Evolutionary conservation across 371 early-diverging fungal species (phyloP), one percentile per base, ranked within the genome.

Genomic region (Sporodiniella umbellata): DNA sequence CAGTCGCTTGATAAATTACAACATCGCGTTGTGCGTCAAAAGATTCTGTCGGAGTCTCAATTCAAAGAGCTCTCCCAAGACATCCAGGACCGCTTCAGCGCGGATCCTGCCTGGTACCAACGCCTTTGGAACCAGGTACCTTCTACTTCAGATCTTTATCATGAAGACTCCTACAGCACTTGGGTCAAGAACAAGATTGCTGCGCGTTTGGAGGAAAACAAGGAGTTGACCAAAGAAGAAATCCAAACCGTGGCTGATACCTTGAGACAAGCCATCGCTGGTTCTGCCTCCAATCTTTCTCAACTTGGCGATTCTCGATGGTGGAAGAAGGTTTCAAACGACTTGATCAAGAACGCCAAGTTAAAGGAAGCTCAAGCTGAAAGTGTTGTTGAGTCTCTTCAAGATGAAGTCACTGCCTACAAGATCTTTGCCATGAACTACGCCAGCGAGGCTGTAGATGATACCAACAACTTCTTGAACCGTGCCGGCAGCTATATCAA

Each of bases 401-500:
- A 53, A 12, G 50, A 51, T 19, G 70, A 75, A 19, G 56, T 72
- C 22, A 64, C 56, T 48, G 68, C 69, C 14, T 75, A 72, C 59
- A 75, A 72, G 66, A 58, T 72, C 33, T 75, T 72, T 57, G 76
- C 68, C 14, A 64, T 66, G 45, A 72, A 75, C 40, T 72, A 72
- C 49, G 64, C 62, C 25, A 60, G 62, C 38, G 57, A 64, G 42
- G 55, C 50, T 3, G 37, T 53, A 8, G 56, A 67, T 6, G 48
- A 62, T 3, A 40, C 70, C 14, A 62, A 68, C 40, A 44, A 33
- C 12, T 11, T 22, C 14, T 45, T 61, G 10, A 15, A 18, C 11
- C 30, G 30, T 42, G 57, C 57, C 33, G 28, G 40, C 7, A 35
- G 48, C 31, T 61, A 61, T 10, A 23, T 61, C 25, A 56, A 45